phyloP scores from a whole-genome alignment of 164 flowering plant genomes.

The Dillenia turbinata region DNA sequence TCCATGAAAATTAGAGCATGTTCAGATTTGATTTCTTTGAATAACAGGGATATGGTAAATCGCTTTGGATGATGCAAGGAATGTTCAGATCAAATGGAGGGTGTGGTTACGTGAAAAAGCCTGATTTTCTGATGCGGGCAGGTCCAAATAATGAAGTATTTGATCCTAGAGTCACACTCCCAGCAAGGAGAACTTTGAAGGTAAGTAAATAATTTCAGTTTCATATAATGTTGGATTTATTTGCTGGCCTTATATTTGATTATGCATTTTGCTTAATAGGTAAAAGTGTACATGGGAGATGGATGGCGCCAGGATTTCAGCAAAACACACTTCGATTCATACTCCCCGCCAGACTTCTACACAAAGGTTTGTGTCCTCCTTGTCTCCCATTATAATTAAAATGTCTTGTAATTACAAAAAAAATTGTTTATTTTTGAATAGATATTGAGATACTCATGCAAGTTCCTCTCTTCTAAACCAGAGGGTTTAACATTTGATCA shows the following conservation, averaged over 20 bases:
- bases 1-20: too few relatives aligned
- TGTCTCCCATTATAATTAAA: too few relatives aligned
- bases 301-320: slow-evolving; percentile 71
- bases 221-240: neutral
- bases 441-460: too few relatives aligned
- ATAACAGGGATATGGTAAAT: slow-evolving; percentile 60
- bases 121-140: slow-evolving; percentile 36
- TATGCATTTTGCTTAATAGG: slow-evolving; percentile 23
- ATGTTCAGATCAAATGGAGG: slow-evolving; percentile 77
- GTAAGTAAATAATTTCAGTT: slow-evolving; percentile 17
- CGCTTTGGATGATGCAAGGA: slow-evolving; percentile 71
- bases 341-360: slow-evolving; percentile 79
- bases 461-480: too few relatives aligned
- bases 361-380: slow-evolving; percentile 36
- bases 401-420: too few relatives aligned
- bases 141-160: slow-evolving; percentile 35
- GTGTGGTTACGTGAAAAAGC: slow-evolving; percentile 68
- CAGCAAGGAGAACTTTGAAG: slow-evolving; percentile 42
- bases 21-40: slow-evolving; percentile 2
- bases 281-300: slow-evolving; percentile 59
- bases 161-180: slow-evolving; percentile 32
- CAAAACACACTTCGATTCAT: slow-evolving; percentile 59
- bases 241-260: neutral
- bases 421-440: too few relatives aligned
- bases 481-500: too few relatives aligned